These are phyloP conservation scores for Euphorbia tirucalli DNA, from an alignment of 345 rosid genomes.

Conservation along the genomic window DNA sequence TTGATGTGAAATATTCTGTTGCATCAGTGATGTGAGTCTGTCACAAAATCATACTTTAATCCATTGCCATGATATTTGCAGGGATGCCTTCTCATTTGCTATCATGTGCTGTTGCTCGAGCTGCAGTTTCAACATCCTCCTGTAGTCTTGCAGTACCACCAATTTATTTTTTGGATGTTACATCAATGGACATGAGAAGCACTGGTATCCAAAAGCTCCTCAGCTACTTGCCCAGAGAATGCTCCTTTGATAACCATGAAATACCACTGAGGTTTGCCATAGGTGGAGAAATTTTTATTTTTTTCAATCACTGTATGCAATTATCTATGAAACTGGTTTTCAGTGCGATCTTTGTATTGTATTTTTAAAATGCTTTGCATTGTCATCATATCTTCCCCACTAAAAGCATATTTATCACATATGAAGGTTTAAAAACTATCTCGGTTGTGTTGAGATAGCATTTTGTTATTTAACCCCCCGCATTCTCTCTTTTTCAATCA, in stretches of 20 bases:
- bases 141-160: slow-evolving; percentile 21
- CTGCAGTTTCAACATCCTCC: slow-evolving; percentile 48
- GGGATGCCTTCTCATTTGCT: slow-evolving; percentile 41
- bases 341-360: not conserved
- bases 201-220: slow-evolving; percentile 41
- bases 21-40: not conserved
- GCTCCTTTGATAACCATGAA: slow-evolving; percentile 32
- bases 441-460: not conserved
- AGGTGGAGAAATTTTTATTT: not conserved
- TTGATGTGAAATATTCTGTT: not conserved
- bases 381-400: not conserved
- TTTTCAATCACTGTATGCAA: not conserved
- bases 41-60: not conserved
- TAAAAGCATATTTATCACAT: not conserved
- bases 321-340: not conserved
- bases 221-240: slow-evolving; percentile 40
- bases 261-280: slow-evolving; percentile 56
- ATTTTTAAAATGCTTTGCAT: not conserved
- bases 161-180: slow-evolving; percentile 19
- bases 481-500: not conserved
- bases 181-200: slow-evolving; percentile 27
- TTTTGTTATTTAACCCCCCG: not conserved
- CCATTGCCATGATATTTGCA: slow-evolving; percentile 22
- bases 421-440: not conserved
- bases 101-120: slow-evolving; percentile 46